Base-by-base conservation (phyloP, 2,329 filamentous ascomycete species). In the Ophiostoma sp. region DNA sequence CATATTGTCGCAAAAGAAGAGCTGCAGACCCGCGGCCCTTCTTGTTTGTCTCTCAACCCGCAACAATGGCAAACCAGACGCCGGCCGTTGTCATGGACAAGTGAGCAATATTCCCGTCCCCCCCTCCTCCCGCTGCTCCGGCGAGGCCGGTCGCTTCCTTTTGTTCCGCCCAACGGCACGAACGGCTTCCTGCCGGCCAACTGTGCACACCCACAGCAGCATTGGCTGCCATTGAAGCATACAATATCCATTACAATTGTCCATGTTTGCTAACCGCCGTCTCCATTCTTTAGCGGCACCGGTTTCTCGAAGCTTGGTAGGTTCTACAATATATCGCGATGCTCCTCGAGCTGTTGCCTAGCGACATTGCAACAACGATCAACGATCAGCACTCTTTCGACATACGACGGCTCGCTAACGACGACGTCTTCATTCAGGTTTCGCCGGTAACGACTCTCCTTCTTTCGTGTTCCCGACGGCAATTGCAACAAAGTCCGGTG, bases 81-180 rank as follows among this genome's bases (percentile, higher is more conserved):
- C 96, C 96, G 80, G 96, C 96, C 93, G 96, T 99, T 98, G 96
- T 99, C 94, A 99, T 99, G 95, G 96, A 99, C 96, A 99, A 99
- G 96, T 98, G 92, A 85, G 94, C 89, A 15, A 39, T 33, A 70
- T n/a, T 48, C 33, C 64, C 59, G 75, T 39, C 71, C 6, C 12
- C n/a, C 72, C 63, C 73, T 70, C 74, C 76, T 78, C 79, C 74
- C 75, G 77, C 76, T 73, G 72, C 28, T 69, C 69, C 71, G 70
- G 57, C 74, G 64, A 72, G 73, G 75, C 70, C 71, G 42, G 25
- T 8, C 59, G 42, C 42, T 19, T 15, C 36, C 57, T 50, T 33
- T 61, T 9, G 64, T 50, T 52, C 45, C 33, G 45, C 28, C 31
- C 28, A 45, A 59, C 70, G 42, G 48, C 39, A 22, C 17, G 22